Evolutionary conservation across 2,329 filamentous ascomycete genomes (phyloP), one percentile per base, ranked within the genome.

Genomic region (Fusarium fujikuroi): DNA sequence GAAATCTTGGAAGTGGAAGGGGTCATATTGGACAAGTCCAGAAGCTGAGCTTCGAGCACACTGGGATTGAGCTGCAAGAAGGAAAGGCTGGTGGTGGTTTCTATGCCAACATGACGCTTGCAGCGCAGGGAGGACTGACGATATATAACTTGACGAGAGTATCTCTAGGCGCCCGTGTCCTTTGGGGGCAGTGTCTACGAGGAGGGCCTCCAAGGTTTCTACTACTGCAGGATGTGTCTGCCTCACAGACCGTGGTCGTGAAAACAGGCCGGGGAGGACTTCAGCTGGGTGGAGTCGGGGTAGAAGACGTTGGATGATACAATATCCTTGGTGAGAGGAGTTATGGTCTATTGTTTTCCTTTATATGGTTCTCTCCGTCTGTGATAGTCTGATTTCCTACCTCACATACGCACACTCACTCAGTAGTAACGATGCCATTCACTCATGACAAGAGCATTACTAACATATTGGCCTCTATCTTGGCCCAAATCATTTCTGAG

Each of bases 141-240:
- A 54, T 75, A 77, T 77, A 74, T 77, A 77, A 61, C 47, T 34
- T 32, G 23, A 7, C 9, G 19, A 28, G 5, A 14, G n/a, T 46
- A 28, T 44, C 30, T 11, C 39, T 60, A 75, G 62, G 73, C 75
- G 67, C 72, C 63, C 23, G 75, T 69, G 65, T 67, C 60, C 28
- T 39, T 16, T 32, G 32, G 37, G 49, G 64, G 65, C 58, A 54
- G 53, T 60, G 64, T 59, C 37, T 16, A 32, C 46, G 34, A 58
- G 57, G 60, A 64, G 37, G 70, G 60, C 68, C 63, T 66, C 63
- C 52, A 42, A n/a, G 12, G 28, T 57, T 50, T 36, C 56, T 50
- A 37, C 40, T 49, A n/a, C 42, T 59, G 56, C 23, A 19, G 9
- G 23, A 34, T 34, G 37, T 50, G 50, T 49, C 37, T 28, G 42